Base-by-base conservation (phyloP, 352 stramenopile species). In the Pythium myriotylum region DNA sequence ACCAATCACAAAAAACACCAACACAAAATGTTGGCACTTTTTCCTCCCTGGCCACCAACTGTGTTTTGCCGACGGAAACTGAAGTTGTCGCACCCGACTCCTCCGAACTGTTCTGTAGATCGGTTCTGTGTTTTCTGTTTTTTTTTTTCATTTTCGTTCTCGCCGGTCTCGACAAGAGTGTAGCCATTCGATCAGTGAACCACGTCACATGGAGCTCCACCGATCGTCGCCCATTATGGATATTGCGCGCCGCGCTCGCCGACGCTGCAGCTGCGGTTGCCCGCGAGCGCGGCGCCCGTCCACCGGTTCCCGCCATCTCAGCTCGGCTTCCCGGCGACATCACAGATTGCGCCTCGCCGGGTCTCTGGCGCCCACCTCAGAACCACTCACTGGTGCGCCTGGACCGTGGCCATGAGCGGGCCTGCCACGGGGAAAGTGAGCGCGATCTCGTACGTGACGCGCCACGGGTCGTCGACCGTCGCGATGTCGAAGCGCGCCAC, bases 401-500 rank as follows among this genome's bases (percentile, higher is more conserved):
- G 33, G 12, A 69, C 54, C 13, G 16, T 48, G 10, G 47, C 48
- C 43, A 56, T 49, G 52, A 86, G 53, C 29, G 60, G 52, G 0
- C 73, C 75, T 42, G 73, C 80, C 4, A 84, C 65, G 0, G 73
- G 72, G 10, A 68, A 74, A 22, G 72, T 78, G 26, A 86, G 53
- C 22, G 77, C 73, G 43, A 84, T 67, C 29, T 71, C 71, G 59
- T 86, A 89, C 54, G 73, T 84, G 53, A 84, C 54, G 9, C 57
- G 59, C 63, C 61, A 68, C 26, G 73, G 75, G 22, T 81, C 62
- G 54, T 85, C 59, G 1, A 86, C 62, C 0, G 66, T 84, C 54
- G 65, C 67, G 22, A 89, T 54, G 35, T 79, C 68, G 32, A 79
- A 87, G 39, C 79, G 75, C 52, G 73, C 78, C 39, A 77, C 69